Conservation (phyloP, 176 grass and related monocot species). For the Phoenix roebelenii region DNA sequence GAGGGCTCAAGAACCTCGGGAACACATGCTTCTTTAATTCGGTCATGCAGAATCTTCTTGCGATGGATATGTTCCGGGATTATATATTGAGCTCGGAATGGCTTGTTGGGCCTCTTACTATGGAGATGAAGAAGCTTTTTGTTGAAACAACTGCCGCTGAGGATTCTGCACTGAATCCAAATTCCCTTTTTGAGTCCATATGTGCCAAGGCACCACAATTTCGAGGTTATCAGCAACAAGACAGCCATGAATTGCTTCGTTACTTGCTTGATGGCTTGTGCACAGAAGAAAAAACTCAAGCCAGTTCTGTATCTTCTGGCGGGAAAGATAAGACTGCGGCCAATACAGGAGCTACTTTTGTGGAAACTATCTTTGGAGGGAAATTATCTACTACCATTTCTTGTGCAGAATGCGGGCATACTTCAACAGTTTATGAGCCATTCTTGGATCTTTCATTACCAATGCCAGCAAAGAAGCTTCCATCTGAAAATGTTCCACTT, state of each 20-base stretch:
- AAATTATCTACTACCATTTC: slow-evolving; percentile 66
- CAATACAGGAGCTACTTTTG: slow-evolving; percentile 27
- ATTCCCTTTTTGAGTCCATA: slow-evolving; percentile 69
- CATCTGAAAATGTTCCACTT: too few species aligned
- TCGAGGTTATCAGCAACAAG: slow-evolving; percentile 82
- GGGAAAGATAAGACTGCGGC: slow-evolving; percentile 14
- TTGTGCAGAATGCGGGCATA: slow-evolving; percentile 63
- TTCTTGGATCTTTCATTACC: slow-evolving; percentile 91
- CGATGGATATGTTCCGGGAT: slow-evolving; percentile 52
- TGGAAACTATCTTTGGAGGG: slow-evolving; percentile 68
- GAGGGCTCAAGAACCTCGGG: slow-evolving; percentile 79
- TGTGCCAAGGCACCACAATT: slow-evolving; percentile 72
- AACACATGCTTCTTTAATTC: slow-evolving; percentile 99
- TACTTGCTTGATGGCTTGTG: slow-evolving; percentile 86
- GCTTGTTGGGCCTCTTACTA: slow-evolving; percentile 40
- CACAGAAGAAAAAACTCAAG: slow-evolving; percentile 48
- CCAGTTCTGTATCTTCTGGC: slow-evolving; percentile 24
- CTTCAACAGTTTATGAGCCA: slow-evolving; percentile 66
- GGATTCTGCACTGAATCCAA: slow-evolving; percentile 62
- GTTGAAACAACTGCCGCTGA: slow-evolving; percentile 53
- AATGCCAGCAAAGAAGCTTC: slow-evolving; percentile 44
- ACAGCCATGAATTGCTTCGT: slow-evolving; percentile 92
- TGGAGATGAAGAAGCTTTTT: slow-evolving; percentile 80
- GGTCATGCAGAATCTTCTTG: slow-evolving; percentile 72
- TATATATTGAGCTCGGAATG: slow-evolving; percentile 48